These are phyloP conservation scores for Psidium guajava DNA, from an alignment of 345 rosid genomes.

Conservation along the genomic window DNA sequence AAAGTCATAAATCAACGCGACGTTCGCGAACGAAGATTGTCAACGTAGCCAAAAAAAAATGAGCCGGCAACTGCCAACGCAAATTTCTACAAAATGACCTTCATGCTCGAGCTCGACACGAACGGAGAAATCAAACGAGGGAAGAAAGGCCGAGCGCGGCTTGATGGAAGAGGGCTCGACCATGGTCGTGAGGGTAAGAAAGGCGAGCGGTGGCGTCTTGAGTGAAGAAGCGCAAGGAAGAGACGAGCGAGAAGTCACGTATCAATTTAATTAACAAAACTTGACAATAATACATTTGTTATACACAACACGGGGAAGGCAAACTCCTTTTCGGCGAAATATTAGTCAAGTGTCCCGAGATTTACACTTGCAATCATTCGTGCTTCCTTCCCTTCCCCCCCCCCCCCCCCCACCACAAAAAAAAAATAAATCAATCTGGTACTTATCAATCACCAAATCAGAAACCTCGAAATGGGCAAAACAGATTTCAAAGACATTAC, in stretches of 20 bases:
- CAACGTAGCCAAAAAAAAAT: neutral
- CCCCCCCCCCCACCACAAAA: too few species aligned
- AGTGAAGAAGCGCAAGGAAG: too few species aligned
- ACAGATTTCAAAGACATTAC: too few species aligned
- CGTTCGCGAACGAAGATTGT: neutral
- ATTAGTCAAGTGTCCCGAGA: rapidly evolving
- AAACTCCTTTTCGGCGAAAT: neutral
- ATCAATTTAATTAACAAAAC: neutral
- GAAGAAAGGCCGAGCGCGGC: neutral
- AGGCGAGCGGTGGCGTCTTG: too few species aligned
- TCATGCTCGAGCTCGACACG: neutral
- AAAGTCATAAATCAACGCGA: neutral
- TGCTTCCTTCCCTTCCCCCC: neutral
- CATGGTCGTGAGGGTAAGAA: too few species aligned
- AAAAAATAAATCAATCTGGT: neutral
- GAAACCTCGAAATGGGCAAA: neutral
- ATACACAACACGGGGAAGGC: neutral
- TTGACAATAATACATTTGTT: neutral
- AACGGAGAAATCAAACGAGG: neutral
- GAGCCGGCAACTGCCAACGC: neutral
- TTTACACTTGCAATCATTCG: neutral
- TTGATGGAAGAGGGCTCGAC: neutral
- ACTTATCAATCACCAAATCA: neutral
- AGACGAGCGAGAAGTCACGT: too few species aligned
- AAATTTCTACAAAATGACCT: neutral